Evolutionary conservation across 257 asterid genomes (phyloP), one percentile per base, ranked within the genome.

Genomic region (Fraxinus quadrangulata): DNA sequence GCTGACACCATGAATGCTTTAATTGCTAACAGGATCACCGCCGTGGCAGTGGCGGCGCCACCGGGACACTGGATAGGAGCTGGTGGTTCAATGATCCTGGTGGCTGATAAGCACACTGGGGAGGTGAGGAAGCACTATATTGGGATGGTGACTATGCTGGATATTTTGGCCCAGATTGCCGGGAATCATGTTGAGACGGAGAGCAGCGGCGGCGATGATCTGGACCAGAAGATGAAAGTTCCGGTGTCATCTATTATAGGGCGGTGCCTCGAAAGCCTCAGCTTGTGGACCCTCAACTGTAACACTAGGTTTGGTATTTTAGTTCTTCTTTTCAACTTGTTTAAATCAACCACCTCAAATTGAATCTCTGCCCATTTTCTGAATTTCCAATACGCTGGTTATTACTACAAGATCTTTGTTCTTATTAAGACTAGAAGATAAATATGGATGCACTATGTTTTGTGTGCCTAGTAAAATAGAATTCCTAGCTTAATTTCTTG

Each of bases 1-100:
- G 84, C 93, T 1, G 98, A 95, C 82, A 91, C 96, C 0, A 89
- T 91, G 83, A 93, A 93, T 82, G 83, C 91, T 65, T 85, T 91
- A 8, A 83, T 86, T 85, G 96, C 94, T 0, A 90, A 90, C 85
- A 79, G 89, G 26, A 84, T 95, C 33, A 76, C 83, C 81, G 94
- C 98, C 12, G 92, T 83, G 17, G 96, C 98, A 2, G 98, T 93
- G 86, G 99, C 98, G 19, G 98, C 99, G 16, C 99, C 99, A 1
- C 99, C 97, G 11, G 99, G 99, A 0, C 98, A 93, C n/a, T 95
- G 96, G 97, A 95, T 95, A 13, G 99, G 98, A 1, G 97, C 99
- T 21, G 99, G 99, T 0, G 99, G 99, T 3, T 91, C 99, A 8
- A 95, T 95, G 99, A 93, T 95, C 3, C 13, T 95, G 82, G 97